phyloP scores from a whole-genome alignment of 345 rosid species.

The Eutrema yunnanense region DNA sequence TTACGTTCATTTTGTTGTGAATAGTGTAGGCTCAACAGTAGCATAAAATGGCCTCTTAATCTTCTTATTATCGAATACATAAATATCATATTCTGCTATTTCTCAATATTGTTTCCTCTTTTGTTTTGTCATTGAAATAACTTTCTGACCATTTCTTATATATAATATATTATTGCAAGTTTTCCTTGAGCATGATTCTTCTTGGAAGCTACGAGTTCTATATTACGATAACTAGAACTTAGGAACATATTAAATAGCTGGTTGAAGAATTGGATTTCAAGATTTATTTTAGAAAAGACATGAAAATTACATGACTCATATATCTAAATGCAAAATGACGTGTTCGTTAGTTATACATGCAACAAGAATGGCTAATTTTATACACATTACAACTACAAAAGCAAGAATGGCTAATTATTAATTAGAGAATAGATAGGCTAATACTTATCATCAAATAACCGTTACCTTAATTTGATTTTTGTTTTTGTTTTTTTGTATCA shows the following conservation, averaged over 20 bases:
- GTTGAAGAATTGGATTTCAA: neutral
- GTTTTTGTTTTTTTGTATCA: neutral
- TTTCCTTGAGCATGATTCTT: neutral
- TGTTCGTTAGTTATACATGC: slow-evolving; percentile 7
- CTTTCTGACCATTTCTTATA: neutral
- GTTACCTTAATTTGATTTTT: neutral
- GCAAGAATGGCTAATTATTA: neutral
- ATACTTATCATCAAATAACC: slow-evolving; percentile 20
- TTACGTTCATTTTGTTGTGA: no score
- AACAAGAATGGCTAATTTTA: neutral
- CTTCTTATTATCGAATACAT: no score
- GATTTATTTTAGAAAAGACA: neutral
- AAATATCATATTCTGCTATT: no score
- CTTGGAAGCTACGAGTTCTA: neutral
- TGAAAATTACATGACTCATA: slow-evolving; percentile 15
- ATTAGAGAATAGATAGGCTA: neutral
- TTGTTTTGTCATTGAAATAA: neutral
- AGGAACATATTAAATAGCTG: neutral
- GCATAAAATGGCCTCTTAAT: no score
- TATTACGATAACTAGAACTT: neutral
- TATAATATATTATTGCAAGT: neutral
- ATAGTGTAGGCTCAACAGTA: no score
- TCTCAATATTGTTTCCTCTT: no score
- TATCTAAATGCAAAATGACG: neutral
- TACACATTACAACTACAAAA: neutral